Base-by-base conservation (phyloP, 108 stramenopile genomes). In the Pseudonitzschia pungens region DNA sequence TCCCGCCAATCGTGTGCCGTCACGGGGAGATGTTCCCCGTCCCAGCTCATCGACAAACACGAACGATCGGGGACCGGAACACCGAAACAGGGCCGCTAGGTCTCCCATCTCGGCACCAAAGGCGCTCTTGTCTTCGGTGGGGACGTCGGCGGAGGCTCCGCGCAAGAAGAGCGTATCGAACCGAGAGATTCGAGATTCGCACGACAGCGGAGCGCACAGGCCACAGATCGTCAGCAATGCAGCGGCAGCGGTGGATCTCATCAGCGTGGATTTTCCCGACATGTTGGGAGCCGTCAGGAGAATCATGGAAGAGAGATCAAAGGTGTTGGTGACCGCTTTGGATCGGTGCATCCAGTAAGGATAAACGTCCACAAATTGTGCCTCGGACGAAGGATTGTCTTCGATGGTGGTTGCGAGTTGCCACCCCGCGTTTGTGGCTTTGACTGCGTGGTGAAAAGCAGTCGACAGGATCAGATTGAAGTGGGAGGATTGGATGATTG, bases 71-170 rank as follows among this genome's bases (percentile, higher is more conserved):
- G 72, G 45, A 9, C 92, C 83, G 56, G 92, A 94, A 54, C 87
- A 88, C 43, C 97, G 81, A 48, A 97, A 81, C 52, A 98, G 71
- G 18, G 90, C 85, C 16, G 92, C 85, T 5, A 98, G 84, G 70
- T 98, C 98, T 55, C 89, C 95, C 95, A 97, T 97, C 74, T 98
- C 98, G 21, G 96, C 91, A 26, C 96, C 98, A 75, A 96, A 97
- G n/a, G 95, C 97, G 41, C 86, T 87, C 68, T 93, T 94, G 50
- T 88, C 81, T 79, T 97, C 97, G 0, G 87, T 83, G 21, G 98
- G 98, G 12, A 97, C 87, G 75, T 98, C 98, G 56, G 93, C 81
- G 33, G 86, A 88, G 32, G 96, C 96, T 0, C 94, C 95, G 12
- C 98, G 81, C 31, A 97, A 80, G 77, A 97, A 97, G 22, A 98